These are phyloP conservation scores for Cladosporium sp. DNA, from an alignment of 2,329 filamentous ascomycete genomes.

Conservation along the genomic window DNA sequence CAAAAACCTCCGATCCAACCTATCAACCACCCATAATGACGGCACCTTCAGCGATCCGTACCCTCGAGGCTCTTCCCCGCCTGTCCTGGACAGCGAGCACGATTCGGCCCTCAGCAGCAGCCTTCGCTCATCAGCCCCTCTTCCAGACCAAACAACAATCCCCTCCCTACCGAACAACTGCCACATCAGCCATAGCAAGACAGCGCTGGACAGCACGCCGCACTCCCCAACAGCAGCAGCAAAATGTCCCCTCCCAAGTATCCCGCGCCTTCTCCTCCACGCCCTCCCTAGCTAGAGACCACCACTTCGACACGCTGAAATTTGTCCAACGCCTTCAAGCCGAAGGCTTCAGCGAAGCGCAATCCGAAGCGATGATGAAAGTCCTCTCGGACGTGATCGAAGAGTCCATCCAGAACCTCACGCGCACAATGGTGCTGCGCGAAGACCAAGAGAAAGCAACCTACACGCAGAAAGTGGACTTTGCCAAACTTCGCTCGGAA, in stretches of 20 bases:
- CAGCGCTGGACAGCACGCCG: constrained; percentile 13
- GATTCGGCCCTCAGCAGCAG: constrained; percentile 20
- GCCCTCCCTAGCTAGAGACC: constrained; percentile 60
- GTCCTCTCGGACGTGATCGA: constrained; percentile 95
- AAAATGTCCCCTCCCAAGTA: constrained; percentile 3
- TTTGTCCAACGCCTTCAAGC: constrained; percentile 85
- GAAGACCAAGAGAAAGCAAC: constrained; percentile 82
- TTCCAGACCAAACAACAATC: constrained; percentile 8
- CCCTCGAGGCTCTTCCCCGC: constrained; percentile 31
- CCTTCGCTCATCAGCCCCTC: constrained; percentile 16
- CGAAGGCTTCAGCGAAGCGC: constrained; percentile 93
- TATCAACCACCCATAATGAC: constrained; percentile 11
- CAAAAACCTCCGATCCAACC: neutral
- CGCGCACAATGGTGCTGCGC: constrained; percentile 93
- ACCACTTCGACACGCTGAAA: constrained; percentile 97
- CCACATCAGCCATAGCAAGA: constrained; percentile 12
- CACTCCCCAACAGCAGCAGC: constrained; percentile 6
- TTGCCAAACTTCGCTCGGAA: constrained; percentile 92
- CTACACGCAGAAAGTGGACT: constrained; percentile 88
- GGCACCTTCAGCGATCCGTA: constrained; percentile 30
- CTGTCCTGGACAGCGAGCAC: constrained; percentile 32
- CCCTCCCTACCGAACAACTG: constrained; percentile 4
- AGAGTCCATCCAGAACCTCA: constrained; percentile 96
- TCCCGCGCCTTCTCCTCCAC: constrained; percentile 62
- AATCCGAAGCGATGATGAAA: constrained; percentile 97